These are phyloP conservation scores for Pseudogymnoascus sp. DNA, from an alignment of 2,329 filamentous ascomycete genomes.

Conservation along the genomic window DNA sequence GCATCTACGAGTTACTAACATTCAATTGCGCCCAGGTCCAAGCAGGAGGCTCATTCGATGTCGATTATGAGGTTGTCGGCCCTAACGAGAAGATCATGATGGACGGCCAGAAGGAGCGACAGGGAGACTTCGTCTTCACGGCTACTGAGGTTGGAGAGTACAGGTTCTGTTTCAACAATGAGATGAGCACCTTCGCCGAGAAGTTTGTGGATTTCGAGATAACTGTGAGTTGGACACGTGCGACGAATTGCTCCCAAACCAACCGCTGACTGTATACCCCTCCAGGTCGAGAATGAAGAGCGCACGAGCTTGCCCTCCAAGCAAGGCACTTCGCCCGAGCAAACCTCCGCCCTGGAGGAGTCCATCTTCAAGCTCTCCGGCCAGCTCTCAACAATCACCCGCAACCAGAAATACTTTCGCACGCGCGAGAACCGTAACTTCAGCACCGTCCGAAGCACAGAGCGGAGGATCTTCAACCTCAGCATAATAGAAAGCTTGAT, in stretches of 20 bases:
- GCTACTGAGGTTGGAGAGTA: conserved; percentile 84
- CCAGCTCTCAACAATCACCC: conserved; percentile 85
- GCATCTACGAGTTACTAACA: conserved; percentile 8
- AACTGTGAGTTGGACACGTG: conserved; percentile 51
- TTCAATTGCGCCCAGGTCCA: conserved; percentile 59
- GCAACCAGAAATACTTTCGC: conserved; percentile 99
- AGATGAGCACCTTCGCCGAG: conserved; percentile 96
- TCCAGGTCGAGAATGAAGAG: conserved; percentile 81
- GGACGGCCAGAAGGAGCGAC: conserved; percentile 81
- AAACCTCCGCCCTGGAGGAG: conserved; percentile 83
- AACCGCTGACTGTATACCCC: background rate
- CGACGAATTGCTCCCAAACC: background rate
- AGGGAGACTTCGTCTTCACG: conserved; percentile 97
- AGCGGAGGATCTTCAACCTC: conserved; percentile 94
- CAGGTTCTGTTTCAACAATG: conserved; percentile 96
- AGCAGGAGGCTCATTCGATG: conserved; percentile 95
- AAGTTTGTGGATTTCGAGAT: conserved; percentile 99
- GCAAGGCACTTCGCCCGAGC: conserved; percentile 80
- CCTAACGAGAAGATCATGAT: conserved; percentile 76
- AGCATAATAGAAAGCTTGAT: conserved; percentile 86
- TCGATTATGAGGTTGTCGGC: conserved; percentile 83
- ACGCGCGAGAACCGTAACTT: conserved; percentile 98
- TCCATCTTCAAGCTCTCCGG: conserved; percentile 91
- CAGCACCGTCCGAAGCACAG: conserved; percentile 92
- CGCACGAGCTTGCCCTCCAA: conserved; percentile 79